Conservation (phyloP, 2,329 filamentous ascomycete genomes). For the Alternaria metachromatica region DNA sequence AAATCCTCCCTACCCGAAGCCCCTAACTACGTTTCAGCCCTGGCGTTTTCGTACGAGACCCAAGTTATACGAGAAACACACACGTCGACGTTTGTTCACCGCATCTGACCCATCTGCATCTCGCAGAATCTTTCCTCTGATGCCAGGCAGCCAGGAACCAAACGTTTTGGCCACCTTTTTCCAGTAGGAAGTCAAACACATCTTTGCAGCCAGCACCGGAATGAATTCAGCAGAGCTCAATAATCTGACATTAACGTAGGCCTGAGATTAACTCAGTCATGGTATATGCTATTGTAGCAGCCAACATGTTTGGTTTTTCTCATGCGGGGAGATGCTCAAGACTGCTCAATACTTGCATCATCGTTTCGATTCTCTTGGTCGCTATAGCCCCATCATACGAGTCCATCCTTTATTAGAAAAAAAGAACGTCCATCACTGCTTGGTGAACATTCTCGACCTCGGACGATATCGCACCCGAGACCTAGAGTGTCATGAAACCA, state of each 20-base stretch:
- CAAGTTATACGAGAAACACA: background rate
- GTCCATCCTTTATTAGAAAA: background rate
- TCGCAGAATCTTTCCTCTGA: background rate
- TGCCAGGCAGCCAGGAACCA: background rate
- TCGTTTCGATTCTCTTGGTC: background rate
- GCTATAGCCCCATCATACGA: background rate
- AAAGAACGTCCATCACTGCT: background rate
- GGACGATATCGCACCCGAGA: slow-evolving; percentile 6
- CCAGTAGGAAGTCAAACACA: background rate
- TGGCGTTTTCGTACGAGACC: background rate
- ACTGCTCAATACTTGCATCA: background rate
- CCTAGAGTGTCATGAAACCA: slow-evolving; percentile 3
- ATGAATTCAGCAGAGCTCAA: background rate
- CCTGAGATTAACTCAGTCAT: background rate
- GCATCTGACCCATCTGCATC: background rate
- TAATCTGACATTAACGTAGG: background rate
- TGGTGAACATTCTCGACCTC: background rate
- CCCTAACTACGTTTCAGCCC: background rate
- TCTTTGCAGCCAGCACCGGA: background rate
- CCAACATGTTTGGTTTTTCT: background rate
- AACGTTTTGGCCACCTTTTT: background rate
- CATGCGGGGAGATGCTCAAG: background rate
- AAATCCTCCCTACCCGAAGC: background rate
- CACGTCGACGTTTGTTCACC: background rate
- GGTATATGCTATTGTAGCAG: background rate